These are phyloP conservation scores for Wallacemonas sp. DNA, from an alignment of 208 protist genomes.

Conservation along the genomic window DNA sequence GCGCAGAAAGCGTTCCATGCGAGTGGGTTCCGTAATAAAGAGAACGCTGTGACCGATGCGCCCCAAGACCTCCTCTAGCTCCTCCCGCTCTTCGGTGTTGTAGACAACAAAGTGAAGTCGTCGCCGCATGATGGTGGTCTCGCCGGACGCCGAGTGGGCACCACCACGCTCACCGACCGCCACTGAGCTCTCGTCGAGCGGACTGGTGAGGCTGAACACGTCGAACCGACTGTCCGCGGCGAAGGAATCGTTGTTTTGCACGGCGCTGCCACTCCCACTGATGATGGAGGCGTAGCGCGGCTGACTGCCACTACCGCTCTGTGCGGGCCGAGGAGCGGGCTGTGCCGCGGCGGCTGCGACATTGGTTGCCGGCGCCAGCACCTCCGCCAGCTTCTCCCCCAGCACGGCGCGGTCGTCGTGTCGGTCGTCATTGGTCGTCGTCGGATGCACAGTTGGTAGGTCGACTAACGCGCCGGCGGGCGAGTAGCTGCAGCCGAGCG, in stretches of 20 bases:
- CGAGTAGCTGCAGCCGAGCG: conserved; percentile 3
- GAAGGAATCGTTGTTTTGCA: conserved; percentile 11
- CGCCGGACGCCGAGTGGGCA: background rate
- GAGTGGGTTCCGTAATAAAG: conserved; percentile 32
- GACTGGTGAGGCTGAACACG: background rate
- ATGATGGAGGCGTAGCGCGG: background rate
- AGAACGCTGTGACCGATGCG: conserved; percentile 58
- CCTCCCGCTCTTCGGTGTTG: conserved; percentile 22
- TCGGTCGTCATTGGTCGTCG: background rate
- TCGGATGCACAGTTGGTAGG: background rate
- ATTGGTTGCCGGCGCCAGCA: no score
- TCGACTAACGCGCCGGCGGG: background rate
- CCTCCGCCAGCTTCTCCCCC: no score
- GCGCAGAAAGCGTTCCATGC: conserved; percentile 50
- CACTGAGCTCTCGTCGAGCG: background rate
- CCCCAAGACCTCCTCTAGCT: conserved; percentile 45
- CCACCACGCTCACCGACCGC: background rate
- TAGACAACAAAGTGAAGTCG: conserved; percentile 61
- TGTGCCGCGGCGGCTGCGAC: no score
- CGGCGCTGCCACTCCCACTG: background rate
- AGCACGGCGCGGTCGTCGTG: no score
- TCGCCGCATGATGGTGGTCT: conserved; percentile 10
- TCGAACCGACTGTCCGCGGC: conserved; percentile 5
- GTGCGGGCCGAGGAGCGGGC: no score
- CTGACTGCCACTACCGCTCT: background rate